Percentiles rank a stretch among this genome's conserved stretches.
Conservation (phyloP, 768 basidiomycete genomes). For the Dioszegia crocea region DNA sequence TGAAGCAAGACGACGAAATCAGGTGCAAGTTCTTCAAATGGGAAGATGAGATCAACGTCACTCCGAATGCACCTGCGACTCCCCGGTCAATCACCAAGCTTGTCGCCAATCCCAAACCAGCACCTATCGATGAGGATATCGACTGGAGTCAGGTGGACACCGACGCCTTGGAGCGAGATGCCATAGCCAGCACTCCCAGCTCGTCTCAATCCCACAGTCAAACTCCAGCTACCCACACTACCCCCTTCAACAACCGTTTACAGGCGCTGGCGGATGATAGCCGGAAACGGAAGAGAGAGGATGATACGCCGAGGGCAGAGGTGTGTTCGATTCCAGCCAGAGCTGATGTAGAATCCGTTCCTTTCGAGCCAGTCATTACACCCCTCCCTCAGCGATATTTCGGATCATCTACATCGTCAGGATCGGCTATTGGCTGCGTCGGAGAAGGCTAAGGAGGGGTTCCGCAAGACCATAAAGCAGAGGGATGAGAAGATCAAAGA, state of each 20-base stretch:
- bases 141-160: conserved; percentile 41
- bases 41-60: conserved; percentile 29
- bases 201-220: conserved; percentile 23
- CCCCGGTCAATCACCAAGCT: not conserved
- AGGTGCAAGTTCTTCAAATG: conserved; percentile 45
- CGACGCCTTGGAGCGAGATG: conserved; percentile 33
- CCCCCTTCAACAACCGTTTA: conserved; percentile 7
- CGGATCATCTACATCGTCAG: conserved; percentile 34
- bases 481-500: conserved; percentile 27
- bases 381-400: conserved; percentile 18
- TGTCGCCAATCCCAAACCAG: not conserved
- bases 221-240: not conserved
- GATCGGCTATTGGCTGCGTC: conserved; percentile 34
- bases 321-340: not conserved
- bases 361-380: conserved; percentile 17
- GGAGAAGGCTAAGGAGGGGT: conserved; percentile 34
- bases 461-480: conserved; percentile 27
- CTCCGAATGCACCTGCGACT: not conserved
- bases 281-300: conserved; percentile 21
- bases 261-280: conserved; percentile 17
- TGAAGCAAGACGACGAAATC: conserved; percentile 26
- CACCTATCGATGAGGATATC: conserved; percentile 19
- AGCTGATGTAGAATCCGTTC: conserved; percentile 25
- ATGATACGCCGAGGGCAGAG: conserved; percentile 4
- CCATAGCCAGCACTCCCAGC: conserved; percentile 29